Evolutionary conservation across 495 filamentous ascomycete genomes (phyloP).

Genomic region (Xylaria palmicola): DNA sequence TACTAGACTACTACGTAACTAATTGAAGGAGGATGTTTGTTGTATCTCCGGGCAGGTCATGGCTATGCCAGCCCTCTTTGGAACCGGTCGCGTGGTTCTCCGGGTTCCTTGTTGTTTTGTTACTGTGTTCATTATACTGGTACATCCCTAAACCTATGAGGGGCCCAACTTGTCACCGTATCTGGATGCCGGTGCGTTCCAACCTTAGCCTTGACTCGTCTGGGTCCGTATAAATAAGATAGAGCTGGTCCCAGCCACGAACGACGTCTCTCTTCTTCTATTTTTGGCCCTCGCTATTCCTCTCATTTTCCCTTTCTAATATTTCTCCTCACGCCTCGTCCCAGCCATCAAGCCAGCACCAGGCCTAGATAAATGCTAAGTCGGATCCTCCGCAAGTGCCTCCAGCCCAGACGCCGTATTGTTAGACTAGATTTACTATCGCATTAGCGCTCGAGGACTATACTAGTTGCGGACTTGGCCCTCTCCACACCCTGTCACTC

Average conservation of each 20-base stretch:
- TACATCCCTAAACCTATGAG: too few relatives aligned
- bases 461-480: slow-evolving; percentile 7
- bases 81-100: background rate
- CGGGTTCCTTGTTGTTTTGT: background rate
- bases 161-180: too few relatives aligned
- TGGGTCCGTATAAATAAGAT: background rate
- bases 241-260: background rate
- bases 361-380: too few relatives aligned
- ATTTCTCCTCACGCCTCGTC: too few relatives aligned
- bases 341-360: too few relatives aligned
- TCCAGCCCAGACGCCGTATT: background rate
- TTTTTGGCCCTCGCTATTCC: too few relatives aligned
- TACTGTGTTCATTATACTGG: too few relatives aligned
- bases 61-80: background rate
- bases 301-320: too few relatives aligned
- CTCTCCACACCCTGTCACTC: slow-evolving; percentile 2
- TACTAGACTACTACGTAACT: too few relatives aligned
- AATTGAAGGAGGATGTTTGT: background rate
- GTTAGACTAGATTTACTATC: background rate
- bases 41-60: background rate
- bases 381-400: too few relatives aligned
- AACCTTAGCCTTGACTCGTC: background rate
- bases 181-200: background rate
- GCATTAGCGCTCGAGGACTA: slow-evolving; percentile 1
- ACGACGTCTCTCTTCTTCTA: too few relatives aligned